These are phyloP conservation scores for Monosporascus sp. DNA, from an alignment of 2,329 filamentous ascomycete genomes.

Conservation along the genomic window DNA sequence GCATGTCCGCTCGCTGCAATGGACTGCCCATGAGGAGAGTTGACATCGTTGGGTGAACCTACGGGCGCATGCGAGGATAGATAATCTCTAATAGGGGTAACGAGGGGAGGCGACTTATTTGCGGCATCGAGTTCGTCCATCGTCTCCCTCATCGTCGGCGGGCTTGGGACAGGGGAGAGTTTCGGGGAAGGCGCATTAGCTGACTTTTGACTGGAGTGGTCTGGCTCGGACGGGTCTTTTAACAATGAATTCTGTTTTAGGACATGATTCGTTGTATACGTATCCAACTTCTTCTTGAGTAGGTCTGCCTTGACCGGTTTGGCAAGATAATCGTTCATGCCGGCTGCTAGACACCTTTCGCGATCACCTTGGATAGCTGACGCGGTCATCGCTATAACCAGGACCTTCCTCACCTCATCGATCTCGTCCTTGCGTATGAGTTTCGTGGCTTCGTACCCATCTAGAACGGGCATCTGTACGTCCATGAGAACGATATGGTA, in stretches of 20 bases:
- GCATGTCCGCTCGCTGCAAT: too few species aligned
- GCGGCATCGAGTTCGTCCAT: slow-evolving; percentile 5
- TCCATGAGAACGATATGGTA: slow-evolving; percentile 95
- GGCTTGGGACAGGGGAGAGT: slow-evolving; percentile 12
- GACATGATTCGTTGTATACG: slow-evolving; percentile 41
- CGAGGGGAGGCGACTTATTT: slow-evolving; percentile 15
- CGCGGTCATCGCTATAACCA: slow-evolving; percentile 98
- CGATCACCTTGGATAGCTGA: slow-evolving; percentile 90
- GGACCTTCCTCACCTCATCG: slow-evolving; percentile 69
- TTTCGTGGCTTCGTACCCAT: slow-evolving; percentile 87
- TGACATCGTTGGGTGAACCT: too few species aligned
- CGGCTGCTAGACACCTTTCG: slow-evolving; percentile 90
- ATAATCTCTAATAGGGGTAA: slow-evolving; percentile 16
- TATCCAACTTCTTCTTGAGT: slow-evolving; percentile 73
- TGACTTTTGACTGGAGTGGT: too few species aligned
- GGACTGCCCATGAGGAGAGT: too few species aligned
- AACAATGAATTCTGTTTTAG: slow-evolving; percentile 17
- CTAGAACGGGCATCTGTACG: slow-evolving; percentile 90
- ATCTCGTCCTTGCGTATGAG: slow-evolving; percentile 72
- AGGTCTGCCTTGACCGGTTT: slow-evolving; percentile 91
- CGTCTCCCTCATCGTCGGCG: slow-evolving; percentile 7
- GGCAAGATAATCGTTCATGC: slow-evolving; percentile 96
- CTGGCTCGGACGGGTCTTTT: too few species aligned
- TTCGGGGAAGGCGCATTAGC: too few species aligned
- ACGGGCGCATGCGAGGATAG: too few species aligned